Evolutionary conservation across 2,329 filamentous ascomycete genomes (phyloP).

Genomic region (Aspergillus sclerotialis): DNA sequence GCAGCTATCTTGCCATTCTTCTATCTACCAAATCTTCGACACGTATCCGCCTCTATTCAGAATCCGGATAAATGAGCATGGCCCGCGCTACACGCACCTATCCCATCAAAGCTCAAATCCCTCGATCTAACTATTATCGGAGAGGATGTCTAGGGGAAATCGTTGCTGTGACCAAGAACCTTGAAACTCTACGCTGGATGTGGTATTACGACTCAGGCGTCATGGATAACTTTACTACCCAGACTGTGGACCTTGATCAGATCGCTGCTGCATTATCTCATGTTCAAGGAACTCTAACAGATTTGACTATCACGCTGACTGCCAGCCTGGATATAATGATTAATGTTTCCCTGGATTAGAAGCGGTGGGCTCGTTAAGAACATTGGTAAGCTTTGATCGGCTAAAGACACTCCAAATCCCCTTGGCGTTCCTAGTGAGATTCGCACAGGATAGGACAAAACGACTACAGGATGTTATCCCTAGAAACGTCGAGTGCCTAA

Average conservation of each 20-base stretch:
- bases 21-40: conserved; percentile 12
- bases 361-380: not conserved
- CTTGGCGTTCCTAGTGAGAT: conserved; percentile 8
- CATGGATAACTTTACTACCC: conserved; percentile 2
- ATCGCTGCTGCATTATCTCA: conserved; percentile 12
- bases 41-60: conserved; percentile 9
- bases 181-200: conserved; percentile 7
- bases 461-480: conserved; percentile 7
- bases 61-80: conserved; percentile 11
- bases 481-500: conserved; percentile 10
- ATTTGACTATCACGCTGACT: conserved; percentile 11
- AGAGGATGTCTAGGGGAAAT: conserved; percentile 8
- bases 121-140: conserved; percentile 8
- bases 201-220: conserved; percentile 8
- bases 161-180: conserved; percentile 5
- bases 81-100: conserved; percentile 6
- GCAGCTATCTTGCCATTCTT: conserved; percentile 12
- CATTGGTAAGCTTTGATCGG: conserved; percentile 1
- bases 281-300: conserved; percentile 11
- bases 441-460: conserved; percentile 2
- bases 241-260: conserved; percentile 10
- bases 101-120: conserved; percentile 2
- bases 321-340: not conserved
- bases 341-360: not conserved
- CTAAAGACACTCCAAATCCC: conserved; percentile 8